phyloP scores from a whole-genome alignment of 257 asterid species.

The Solanum piurae region DNA sequence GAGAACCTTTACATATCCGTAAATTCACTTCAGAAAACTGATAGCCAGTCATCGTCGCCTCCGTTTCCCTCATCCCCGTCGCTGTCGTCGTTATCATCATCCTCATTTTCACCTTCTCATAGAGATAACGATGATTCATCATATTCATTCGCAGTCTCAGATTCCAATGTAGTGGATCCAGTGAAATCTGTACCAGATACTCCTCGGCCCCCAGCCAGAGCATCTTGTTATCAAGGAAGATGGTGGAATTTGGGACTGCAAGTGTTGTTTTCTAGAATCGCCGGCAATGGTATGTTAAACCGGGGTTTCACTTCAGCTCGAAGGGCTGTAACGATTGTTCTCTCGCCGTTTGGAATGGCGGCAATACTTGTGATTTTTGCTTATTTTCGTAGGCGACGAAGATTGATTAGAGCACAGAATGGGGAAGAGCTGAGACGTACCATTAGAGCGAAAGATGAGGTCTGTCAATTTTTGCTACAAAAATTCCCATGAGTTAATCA shows the following conservation, averaged over 20 bases:
- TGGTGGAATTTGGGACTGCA: constrained; percentile 22
- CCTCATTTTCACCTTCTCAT: neutral
- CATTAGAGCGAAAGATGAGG: constrained; percentile 40
- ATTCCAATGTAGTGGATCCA: neutral
- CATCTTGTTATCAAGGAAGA: neutral
- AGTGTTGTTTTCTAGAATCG: constrained; percentile 19
- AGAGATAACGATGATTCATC: constrained; percentile 20
- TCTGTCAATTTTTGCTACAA: constrained; percentile 4
- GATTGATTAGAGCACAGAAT: neutral
- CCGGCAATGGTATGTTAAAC: neutral
- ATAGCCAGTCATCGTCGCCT: neutral
- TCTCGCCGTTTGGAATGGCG: constrained; percentile 1
- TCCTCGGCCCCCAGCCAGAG: neutral
- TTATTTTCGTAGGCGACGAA: constrained; percentile 13
- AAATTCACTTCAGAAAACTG: neutral
- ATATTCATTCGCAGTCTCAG: constrained; percentile 26
- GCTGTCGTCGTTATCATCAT: neutral
- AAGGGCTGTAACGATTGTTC: constrained; percentile 8
- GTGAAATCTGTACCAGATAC: constrained; percentile 5
- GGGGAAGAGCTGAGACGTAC: constrained; percentile 7
- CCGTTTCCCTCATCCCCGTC: constrained; percentile 1
- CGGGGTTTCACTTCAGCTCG: constrained; percentile 8
- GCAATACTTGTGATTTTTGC: constrained; percentile 6
- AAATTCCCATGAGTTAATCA: constrained; percentile 9
- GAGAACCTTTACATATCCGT: constrained; percentile 46